Percentiles rank a stretch among this genome's conserved stretches.
Conservation (phyloP, 1,284 basidiomycete genomes). For the Tilletia horrida region DNA sequence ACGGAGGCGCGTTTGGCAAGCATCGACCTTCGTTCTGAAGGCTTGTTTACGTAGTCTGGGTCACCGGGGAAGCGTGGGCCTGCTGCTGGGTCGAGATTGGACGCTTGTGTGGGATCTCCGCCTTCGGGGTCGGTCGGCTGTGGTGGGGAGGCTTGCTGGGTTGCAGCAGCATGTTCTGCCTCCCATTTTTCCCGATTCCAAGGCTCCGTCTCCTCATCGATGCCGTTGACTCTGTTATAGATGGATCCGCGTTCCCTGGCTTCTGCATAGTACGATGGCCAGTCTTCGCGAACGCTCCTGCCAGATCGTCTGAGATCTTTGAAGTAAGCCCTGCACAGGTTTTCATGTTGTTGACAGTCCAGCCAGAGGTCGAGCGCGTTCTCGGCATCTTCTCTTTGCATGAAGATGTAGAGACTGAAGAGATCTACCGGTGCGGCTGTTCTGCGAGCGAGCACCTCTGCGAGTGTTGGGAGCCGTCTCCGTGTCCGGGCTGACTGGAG, state of each 20-base stretch:
- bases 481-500: conserved; percentile 41
- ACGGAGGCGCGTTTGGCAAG: conserved; percentile 43
- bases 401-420: conserved; percentile 81
- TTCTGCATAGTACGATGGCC: conserved; percentile 83
- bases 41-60: conserved; percentile 43
- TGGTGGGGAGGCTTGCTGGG: neutral
- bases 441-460: conserved; percentile 53
- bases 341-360: conserved; percentile 91
- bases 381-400: conserved; percentile 80
- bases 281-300: conserved; percentile 84
- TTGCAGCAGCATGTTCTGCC: neutral
- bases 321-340: conserved; percentile 95
- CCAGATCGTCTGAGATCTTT: conserved; percentile 94
- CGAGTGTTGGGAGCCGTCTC: conserved; percentile 54
- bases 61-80: conserved; percentile 49
- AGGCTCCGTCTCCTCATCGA: conserved; percentile 52
- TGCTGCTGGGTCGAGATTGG: neutral
- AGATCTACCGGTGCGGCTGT: conserved; percentile 92
- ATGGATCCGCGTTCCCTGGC: conserved; percentile 73
- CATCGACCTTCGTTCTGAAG: conserved; percentile 38
- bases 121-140: neutral
- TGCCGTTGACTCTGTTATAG: conserved; percentile 82
- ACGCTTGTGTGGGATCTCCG: neutral
- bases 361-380: conserved; percentile 98
- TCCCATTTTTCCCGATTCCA: conserved; percentile 10